Evolutionary conservation across 257 asterid species (phyloP).

Genomic region (Fraxinus excelsior): DNA sequence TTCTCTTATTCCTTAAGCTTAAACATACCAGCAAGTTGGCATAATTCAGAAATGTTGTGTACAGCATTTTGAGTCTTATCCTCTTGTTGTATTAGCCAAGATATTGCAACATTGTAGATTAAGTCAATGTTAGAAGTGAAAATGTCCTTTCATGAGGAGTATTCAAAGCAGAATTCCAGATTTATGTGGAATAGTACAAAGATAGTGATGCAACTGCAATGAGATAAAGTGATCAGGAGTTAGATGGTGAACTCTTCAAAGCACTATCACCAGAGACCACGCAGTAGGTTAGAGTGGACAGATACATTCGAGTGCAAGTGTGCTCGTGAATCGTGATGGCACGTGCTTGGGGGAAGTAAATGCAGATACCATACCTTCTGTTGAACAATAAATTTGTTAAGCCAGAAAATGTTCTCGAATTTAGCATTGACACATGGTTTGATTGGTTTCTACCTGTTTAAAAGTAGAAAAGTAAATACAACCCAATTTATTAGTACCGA

Average conservation of each 20-base stretch:
- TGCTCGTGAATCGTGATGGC: background rate
- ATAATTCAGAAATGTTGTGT: background rate
- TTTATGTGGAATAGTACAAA: slow-evolving; percentile 2
- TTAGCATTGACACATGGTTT: slow-evolving; percentile 60
- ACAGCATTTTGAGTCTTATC: background rate
- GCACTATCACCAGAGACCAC: background rate
- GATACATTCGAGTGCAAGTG: background rate
- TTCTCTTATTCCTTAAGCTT: background rate
- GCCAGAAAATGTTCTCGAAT: slow-evolving; percentile 67
- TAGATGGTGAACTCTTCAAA: background rate
- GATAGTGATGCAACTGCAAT: background rate
- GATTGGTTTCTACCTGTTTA: slow-evolving; percentile 59
- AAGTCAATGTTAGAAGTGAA: slow-evolving; percentile 12
- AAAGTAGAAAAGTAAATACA: slow-evolving; percentile 1
- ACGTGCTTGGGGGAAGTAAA: background rate
- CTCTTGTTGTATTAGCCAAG: background rate
- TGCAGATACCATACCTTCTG: slow-evolving; percentile 47
- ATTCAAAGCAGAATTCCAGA: slow-evolving; percentile 8
- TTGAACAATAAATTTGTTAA: slow-evolving; percentile 64
- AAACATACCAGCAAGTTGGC: background rate
- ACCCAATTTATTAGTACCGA: background rate
- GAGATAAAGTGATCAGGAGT: background rate
- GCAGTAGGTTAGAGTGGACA: background rate
- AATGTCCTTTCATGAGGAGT: background rate
- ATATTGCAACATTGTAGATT: background rate